Conservation (phyloP, 1,139 yeast species). For the Taiozyma sp. region DNA sequence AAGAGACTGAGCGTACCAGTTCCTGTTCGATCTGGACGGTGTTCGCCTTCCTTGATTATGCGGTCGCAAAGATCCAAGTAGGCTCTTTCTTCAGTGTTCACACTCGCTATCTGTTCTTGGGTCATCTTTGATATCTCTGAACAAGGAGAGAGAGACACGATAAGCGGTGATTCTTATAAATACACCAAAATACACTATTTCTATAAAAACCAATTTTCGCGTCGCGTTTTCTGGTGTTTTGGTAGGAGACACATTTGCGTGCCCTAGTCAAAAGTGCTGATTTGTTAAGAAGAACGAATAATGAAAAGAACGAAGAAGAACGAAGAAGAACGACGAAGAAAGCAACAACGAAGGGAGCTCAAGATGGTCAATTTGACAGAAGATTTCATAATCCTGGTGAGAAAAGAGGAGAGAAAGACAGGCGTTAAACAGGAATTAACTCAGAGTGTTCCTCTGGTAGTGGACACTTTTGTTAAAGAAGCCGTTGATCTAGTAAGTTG, state of each 20-base stretch:
- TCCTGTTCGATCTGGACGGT: constrained; percentile 93
- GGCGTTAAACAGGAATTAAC: constrained; percentile 6
- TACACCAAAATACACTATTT: too few relatives aligned
- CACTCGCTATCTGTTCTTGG: constrained; percentile 6
- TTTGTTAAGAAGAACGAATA: too few relatives aligned
- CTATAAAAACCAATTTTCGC: neutral
- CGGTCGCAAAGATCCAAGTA: constrained; percentile 77
- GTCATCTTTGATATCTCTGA: constrained; percentile 5
- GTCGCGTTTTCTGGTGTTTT: neutral
- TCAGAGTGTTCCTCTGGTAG: constrained; percentile 18
- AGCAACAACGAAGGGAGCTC: neutral
- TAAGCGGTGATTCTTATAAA: too few relatives aligned
- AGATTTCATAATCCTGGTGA: constrained; percentile 44
- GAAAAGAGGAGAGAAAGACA: constrained; percentile 32
- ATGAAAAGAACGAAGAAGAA: too few relatives aligned
- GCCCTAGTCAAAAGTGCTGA: neutral
- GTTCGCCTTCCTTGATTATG: constrained; percentile 81
- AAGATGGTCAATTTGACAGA: constrained; percentile 52
- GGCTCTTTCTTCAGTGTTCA: constrained; percentile 67
- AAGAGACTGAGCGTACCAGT: constrained; percentile 89
- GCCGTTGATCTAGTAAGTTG: constrained; percentile 37
- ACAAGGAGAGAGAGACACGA: too few relatives aligned
- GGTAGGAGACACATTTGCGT: neutral
- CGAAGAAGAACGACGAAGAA: neutral
- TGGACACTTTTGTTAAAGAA: constrained; percentile 52